Evolutionary conservation across 768 basidiomycete genomes (phyloP), one percentile per base, ranked within the genome.

Genomic region (Leccinum variicolor): DNA sequence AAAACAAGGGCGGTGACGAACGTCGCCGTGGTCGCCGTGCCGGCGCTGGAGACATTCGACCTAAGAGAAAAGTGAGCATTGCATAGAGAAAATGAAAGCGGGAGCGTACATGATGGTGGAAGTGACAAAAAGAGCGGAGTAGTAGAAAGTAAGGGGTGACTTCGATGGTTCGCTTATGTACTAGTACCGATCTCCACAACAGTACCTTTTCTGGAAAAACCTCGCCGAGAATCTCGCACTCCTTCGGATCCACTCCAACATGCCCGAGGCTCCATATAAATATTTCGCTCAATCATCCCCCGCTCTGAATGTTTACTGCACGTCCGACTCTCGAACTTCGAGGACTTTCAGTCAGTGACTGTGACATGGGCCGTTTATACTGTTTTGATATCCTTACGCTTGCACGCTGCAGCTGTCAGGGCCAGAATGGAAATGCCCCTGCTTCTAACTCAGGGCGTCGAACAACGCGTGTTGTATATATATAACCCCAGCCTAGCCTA

Each of bases 1-100:
- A 94, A 86, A 17, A 85, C 83, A 47, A 98, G 81, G 3, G 96
- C 90, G 6, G 95, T 89, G 45, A 89, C 71, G 69, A 98, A 98
- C 10, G 90, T 86, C 45, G 78, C 63, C 0, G 90, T 91, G 29
- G 92, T 89, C 56, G 91, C 86, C 54, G 79, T 78, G 36, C 70
- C 70, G 3, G 87, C 81, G 36, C 14, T 77, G 46, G 56, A 48
- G 46, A 77, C 67, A 62, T 69, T 61, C 4, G 81, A 76, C 79
- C 79, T 81, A 34, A 10, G 28, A 17, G 1, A 52, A 55, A 3
- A 7, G 26, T 62, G 39, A 62, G 50, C 5, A 5, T 9, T 1
- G 17, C 9, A 39, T 1, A 41, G 31, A 28, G 0, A n/a, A 8
- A 29, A 45, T 7, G 39, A 6, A 45, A 33, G 4, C 1, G 4